Conservation (phyloP, 2,329 filamentous ascomycete species). For the Colletotrichum sp. region DNA sequence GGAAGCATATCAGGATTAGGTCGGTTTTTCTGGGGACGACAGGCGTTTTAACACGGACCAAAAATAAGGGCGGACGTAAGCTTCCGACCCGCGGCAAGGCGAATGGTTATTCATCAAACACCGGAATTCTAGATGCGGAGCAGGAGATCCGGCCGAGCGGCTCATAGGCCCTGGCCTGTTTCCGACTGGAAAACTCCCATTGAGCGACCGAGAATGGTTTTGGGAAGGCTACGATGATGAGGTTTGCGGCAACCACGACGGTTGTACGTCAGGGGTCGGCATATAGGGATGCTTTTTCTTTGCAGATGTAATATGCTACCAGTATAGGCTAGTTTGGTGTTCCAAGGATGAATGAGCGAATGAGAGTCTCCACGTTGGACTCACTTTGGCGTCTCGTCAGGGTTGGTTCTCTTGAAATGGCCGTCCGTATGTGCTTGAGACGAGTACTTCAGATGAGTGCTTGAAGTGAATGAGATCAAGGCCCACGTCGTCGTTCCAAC, state of each 20-base stretch:
- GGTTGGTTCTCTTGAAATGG: neutral
- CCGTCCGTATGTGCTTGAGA: neutral
- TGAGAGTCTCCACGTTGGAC: constrained; percentile 17
- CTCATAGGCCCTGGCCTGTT: neutral
- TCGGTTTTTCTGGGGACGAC: neutral
- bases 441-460: too few species aligned
- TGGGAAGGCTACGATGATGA: constrained; percentile 13
- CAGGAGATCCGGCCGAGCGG: neutral
- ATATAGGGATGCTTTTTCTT: neutral
- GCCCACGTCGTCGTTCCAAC: neutral
- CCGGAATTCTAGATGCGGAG: neutral
- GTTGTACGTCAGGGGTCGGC: neutral
- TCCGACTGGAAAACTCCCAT: neutral
- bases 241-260: neutral
- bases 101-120: constrained; percentile 17
- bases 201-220: neutral
- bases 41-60: constrained; percentile 21
- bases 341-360: constrained; percentile 2
- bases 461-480: neutral
- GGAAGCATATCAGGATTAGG: constrained; percentile 12
- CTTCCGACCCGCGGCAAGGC: constrained; percentile 12
- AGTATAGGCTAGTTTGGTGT: neutral
- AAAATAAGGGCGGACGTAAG: constrained; percentile 14
- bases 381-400: neutral
- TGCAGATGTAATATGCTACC: constrained; percentile 12